Evolutionary conservation across 129 eudicot species (phyloP), one percentile per base, ranked within the genome.

Genomic region (Flaveria robusta): DNA sequence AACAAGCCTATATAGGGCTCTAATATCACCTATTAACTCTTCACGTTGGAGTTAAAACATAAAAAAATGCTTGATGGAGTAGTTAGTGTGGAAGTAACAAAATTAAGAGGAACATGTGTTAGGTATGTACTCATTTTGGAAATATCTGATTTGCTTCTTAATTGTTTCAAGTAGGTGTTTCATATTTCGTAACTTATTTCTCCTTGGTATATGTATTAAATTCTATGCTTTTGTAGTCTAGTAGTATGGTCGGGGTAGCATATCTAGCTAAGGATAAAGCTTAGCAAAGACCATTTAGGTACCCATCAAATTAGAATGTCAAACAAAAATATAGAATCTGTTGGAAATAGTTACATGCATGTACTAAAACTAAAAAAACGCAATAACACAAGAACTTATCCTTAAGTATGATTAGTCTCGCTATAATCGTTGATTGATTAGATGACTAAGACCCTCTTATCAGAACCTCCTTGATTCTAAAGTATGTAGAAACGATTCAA

Each of bases 21-120:
- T 66, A 16, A 66, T 43, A 24, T 66, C 49, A 34, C 70, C 70
- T 3, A 37, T 29, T 29, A 64, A 29, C 46, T 24, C 1, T 37
- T 50, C 26, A 65, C 14, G 70, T 66, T 66, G 8, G 12, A 64
- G 15, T 39, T 66, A 34, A 37, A 66, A 39, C 70, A 66, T 31
- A 37, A 37, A 65, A n/a, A 65, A 65, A 37, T 16, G 70, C 8
- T 66, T 16, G 49, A 66, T 66, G 70, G 70, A 66, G 50, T 66
- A 27, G 70, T 66, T 66, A 66, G 70, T 18, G 15, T 39, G 9
- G 8, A 39, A n/a, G 70, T 37, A 37, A 66, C 70, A 16, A 66
- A 66, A 18, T n/a, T 66, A 39, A 8, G 49, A n/a, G 18, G 10
- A 66, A 10, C 70, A 66, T n/a, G 70, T 66, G 70, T 66, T 66